Percentiles rank a stretch among this genome's conserved stretches.
phyloP scores from a whole-genome alignment of 331 rosid genomes.

The Quercus phellos region DNA sequence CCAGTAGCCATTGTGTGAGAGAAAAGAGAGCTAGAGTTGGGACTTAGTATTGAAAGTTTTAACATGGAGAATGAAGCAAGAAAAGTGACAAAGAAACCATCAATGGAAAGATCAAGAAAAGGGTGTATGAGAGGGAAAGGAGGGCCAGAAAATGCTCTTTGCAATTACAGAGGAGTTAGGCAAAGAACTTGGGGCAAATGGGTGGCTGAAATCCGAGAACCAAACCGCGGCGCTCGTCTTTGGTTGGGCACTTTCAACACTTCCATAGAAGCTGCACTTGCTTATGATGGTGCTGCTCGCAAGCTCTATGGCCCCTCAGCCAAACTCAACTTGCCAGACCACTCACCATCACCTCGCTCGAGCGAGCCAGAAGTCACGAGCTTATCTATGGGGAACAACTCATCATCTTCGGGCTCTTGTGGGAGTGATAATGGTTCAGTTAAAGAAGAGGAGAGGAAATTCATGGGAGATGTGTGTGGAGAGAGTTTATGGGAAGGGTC shows the following conservation, averaged over 20 bases:
- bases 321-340: slow-evolving; percentile 66
- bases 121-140: slow-evolving; percentile 97
- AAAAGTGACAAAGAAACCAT: background rate
- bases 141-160: slow-evolving; percentile 81
- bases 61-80: slow-evolving; percentile 3
- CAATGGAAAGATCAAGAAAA: slow-evolving; percentile 60
- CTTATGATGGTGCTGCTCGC: slow-evolving; percentile 74
- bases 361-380: background rate
- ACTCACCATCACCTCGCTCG: no score
- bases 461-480: background rate
- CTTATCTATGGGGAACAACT: background rate
- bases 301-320: slow-evolving; percentile 80
- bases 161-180: slow-evolving; percentile 87
- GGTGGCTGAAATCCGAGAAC: slow-evolving; percentile 96
- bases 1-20: background rate
- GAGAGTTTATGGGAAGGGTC: background rate
- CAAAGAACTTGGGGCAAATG: slow-evolving; percentile 99
- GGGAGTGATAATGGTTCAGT: background rate
- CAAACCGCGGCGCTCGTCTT: slow-evolving; percentile 82
- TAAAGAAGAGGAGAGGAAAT: background rate
- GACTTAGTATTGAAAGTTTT: background rate
- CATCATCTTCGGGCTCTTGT: background rate
- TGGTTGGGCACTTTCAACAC: slow-evolving; percentile 91
- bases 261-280: slow-evolving; percentile 72
- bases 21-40: background rate